Percentiles rank a stretch among this genome's conserved stretches.
phyloP scores from a whole-genome alignment of 2,329 filamentous ascomycete genomes.

The Colletotrichum scovillei region DNA sequence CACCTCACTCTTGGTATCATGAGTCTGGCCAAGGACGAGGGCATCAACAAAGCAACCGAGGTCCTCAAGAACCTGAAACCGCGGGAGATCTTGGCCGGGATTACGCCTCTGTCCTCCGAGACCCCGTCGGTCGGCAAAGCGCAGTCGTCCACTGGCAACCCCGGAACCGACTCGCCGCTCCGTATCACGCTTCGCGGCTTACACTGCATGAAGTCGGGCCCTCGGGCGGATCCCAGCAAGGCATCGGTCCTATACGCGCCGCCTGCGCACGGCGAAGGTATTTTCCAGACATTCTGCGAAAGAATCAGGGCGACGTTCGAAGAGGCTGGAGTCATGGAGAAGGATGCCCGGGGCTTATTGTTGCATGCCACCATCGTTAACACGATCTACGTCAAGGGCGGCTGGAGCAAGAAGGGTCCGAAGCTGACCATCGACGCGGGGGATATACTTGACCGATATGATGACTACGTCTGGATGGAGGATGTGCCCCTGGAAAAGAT shows the following conservation, averaged over 20 bases:
- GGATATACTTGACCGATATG: constrained; percentile 68
- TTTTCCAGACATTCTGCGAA: constrained; percentile 68
- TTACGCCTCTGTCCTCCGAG: constrained; percentile 30
- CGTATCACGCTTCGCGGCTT: constrained; percentile 65
- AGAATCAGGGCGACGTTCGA: constrained; percentile 65
- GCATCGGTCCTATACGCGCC: constrained; percentile 75
- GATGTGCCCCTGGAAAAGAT: constrained; percentile 75
- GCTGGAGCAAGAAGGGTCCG: constrained; percentile 45
- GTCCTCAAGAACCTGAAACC: constrained; percentile 52
- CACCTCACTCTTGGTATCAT: constrained; percentile 91
- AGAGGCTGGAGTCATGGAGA: constrained; percentile 64
- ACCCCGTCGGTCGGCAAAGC: constrained; percentile 36
- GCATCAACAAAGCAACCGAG: constrained; percentile 53
- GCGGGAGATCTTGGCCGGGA: constrained; percentile 51
- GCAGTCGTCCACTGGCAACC: background rate
- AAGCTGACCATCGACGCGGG: constrained; percentile 65
- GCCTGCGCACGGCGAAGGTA: constrained; percentile 63
- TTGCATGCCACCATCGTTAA: constrained; percentile 90
- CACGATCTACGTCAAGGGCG: constrained; percentile 77
- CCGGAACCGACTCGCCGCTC: background rate
- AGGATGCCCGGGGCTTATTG: constrained; percentile 72
- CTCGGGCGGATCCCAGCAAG: constrained; percentile 51
- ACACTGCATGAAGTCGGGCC: constrained; percentile 66
- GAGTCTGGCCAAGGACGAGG: constrained; percentile 68
- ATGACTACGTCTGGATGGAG: constrained; percentile 77